phyloP scores from a whole-genome alignment of 495 filamentous ascomycete genomes.

The Trichoderma gamsii region DNA sequence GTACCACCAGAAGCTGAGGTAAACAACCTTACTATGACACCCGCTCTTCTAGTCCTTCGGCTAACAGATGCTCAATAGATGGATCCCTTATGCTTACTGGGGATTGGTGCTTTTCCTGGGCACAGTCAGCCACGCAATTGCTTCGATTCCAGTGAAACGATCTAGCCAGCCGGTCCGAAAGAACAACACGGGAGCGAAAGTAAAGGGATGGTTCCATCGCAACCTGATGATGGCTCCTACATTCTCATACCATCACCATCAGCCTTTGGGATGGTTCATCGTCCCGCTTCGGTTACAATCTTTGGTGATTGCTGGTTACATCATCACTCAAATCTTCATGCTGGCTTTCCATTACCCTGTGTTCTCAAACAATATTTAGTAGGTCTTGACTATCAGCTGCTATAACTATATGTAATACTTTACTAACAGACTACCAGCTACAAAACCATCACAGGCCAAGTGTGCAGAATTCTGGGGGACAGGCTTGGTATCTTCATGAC shows the following conservation, averaged over 20 bases:
- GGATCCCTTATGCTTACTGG: neutral
- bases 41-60: neutral
- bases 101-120: neutral
- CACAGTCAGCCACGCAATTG: neutral
- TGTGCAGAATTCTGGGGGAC: neutral
- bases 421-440: neutral
- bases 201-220: conserved; percentile 7
- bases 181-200: neutral
- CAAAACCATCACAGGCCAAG: conserved; percentile 3
- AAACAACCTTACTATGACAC: neutral
- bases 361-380: neutral
- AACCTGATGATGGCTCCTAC: conserved; percentile 12
- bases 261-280: conserved; percentile 5
- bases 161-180: conserved; percentile 5
- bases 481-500: neutral
- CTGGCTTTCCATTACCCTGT: conserved; percentile 7
- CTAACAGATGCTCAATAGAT: neutral
- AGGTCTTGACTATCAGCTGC: neutral
- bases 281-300: neutral
- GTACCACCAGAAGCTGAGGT: neutral
- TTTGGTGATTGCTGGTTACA: neutral
- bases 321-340: neutral
- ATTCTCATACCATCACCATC: conserved; percentile 5
- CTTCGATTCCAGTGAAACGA: neutral
- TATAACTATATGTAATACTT: neutral